Percentiles rank a stretch among this genome's conserved stretches.
Conservation (phyloP, 306 rosid genomes). For the Clitoria ternatea region DNA sequence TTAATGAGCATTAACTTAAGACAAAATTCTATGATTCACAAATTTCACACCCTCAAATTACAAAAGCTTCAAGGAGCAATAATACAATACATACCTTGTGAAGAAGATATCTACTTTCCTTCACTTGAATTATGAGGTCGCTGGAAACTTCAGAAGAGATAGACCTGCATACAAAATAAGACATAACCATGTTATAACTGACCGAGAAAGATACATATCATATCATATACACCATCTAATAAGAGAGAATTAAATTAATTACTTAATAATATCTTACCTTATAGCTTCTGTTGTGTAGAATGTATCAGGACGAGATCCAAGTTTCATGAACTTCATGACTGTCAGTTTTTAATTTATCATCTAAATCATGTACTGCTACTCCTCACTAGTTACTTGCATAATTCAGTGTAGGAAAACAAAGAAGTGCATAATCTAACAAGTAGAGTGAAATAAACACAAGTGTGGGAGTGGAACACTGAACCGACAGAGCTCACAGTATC, state of each 20-base stretch:
- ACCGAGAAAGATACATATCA: background rate
- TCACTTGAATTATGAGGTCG: constrained; percentile 90
- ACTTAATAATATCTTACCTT: constrained; percentile 41
- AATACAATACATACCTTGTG: constrained; percentile 67
- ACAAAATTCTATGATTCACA: background rate
- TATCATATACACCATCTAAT: background rate
- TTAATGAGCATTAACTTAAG: background rate
- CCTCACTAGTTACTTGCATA: constrained; percentile 20
- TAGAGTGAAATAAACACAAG: constrained; percentile 24
- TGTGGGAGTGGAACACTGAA: constrained; percentile 34
- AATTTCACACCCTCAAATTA: background rate
- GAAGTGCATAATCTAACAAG: constrained; percentile 31
- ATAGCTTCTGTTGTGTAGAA: constrained; percentile 77
- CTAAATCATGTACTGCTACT: constrained; percentile 37
- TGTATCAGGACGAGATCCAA: constrained; percentile 96
- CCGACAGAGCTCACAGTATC: constrained; percentile 34
- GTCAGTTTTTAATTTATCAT: constrained; percentile 20
- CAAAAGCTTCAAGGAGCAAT: background rate
- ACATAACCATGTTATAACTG: background rate
- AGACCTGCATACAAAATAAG: constrained; percentile 54
- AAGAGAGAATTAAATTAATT: background rate
- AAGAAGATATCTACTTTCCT: constrained; percentile 82
- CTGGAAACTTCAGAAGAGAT: constrained; percentile 94
- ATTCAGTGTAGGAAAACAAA: constrained; percentile 28
- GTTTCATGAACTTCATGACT: constrained; percentile 98